Evolutionary conservation across 2,329 filamentous ascomycete genomes (phyloP).

Genomic region (Scedosporium dehoogii): DNA sequence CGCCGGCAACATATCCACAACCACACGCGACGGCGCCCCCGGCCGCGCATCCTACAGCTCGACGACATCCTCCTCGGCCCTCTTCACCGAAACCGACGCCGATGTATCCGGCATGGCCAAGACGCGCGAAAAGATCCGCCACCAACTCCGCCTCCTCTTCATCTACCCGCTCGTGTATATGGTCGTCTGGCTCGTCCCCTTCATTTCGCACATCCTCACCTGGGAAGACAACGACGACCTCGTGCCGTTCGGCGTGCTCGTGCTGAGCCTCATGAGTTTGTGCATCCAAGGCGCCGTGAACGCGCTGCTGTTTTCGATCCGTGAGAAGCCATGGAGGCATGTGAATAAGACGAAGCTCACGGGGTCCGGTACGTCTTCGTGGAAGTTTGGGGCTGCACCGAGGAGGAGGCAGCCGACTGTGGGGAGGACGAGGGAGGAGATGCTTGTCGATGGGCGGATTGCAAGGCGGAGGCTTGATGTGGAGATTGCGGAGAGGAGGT

Average conservation of each 20-base stretch:
- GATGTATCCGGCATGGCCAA: slow-evolving; percentile 20
- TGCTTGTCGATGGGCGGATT: slow-evolving; percentile 37
- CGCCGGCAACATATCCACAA: neutral
- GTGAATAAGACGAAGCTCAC: slow-evolving; percentile 1
- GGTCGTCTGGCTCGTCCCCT: slow-evolving; percentile 62
- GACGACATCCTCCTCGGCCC: slow-evolving; percentile 10
- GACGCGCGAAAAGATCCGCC: slow-evolving; percentile 47
- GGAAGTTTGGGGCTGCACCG: slow-evolving; percentile 7
- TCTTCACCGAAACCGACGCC: slow-evolving; percentile 12
- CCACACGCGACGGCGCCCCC: neutral
- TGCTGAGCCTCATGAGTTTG: slow-evolving; percentile 47
- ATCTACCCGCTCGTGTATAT: slow-evolving; percentile 68
- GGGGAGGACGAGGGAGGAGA: slow-evolving; percentile 41
- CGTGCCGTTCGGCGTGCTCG: slow-evolving; percentile 42
- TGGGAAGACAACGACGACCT: slow-evolving; percentile 31
- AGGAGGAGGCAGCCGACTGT: slow-evolving; percentile 15
- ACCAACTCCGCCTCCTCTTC: slow-evolving; percentile 63
- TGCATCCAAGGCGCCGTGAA: slow-evolving; percentile 59
- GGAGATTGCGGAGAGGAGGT: slow-evolving; percentile 29
- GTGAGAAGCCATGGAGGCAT: slow-evolving; percentile 59
- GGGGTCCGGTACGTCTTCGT: slow-evolving; percentile 8
- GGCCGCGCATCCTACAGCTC: slow-evolving; percentile 10
- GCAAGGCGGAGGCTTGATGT: slow-evolving; percentile 37
- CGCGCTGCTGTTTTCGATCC: slow-evolving; percentile 54
- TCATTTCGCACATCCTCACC: slow-evolving; percentile 51